A percentile compares a stretch with the other conserved stretches of the same genome.
These are phyloP conservation scores for Suillus discolor DNA, from an alignment of 768 basidiomycete genomes.

Conservation along the genomic window DNA sequence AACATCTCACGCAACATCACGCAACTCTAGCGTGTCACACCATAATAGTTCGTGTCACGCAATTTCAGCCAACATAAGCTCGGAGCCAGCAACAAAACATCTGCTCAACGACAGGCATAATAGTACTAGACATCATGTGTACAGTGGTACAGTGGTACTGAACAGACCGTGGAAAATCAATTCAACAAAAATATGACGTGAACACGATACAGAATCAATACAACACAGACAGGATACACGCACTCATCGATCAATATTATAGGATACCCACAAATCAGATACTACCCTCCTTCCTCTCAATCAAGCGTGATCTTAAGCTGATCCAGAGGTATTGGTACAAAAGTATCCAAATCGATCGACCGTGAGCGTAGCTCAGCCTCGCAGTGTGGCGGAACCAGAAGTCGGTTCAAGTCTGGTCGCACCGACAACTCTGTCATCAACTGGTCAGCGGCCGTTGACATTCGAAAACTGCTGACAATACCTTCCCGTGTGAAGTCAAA, in stretches of 20 bases:
- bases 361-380: constrained; percentile 88
- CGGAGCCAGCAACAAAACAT: constrained; percentile 9
- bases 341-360: constrained; percentile 85
- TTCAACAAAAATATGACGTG: constrained; percentile 14
- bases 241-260: constrained; percentile 33
- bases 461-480: constrained; percentile 40
- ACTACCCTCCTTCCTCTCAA: constrained; percentile 25
- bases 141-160: constrained; percentile 17
- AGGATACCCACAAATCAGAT: constrained; percentile 39
- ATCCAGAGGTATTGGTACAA: constrained; percentile 97
- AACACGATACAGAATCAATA: constrained; percentile 25
- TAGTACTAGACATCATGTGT: constrained; percentile 14
- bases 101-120: constrained; percentile 12
- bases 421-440: constrained; percentile 82
- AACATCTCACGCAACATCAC: constrained; percentile 36
- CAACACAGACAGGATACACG: constrained; percentile 23
- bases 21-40: constrained; percentile 17
- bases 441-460: constrained; percentile 6
- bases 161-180: constrained; percentile 9
- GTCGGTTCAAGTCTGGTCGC: constrained; percentile 90
- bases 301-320: constrained; percentile 93
- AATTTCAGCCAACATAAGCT: constrained; percentile 11
- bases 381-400: constrained; percentile 88
- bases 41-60: constrained; percentile 11
- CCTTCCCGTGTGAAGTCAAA: constrained; percentile 98